Percentiles rank a stretch among this genome's conserved stretches.
Conservation (phyloP, 2,329 filamentous ascomycete species). For the Lojkania enalia region DNA sequence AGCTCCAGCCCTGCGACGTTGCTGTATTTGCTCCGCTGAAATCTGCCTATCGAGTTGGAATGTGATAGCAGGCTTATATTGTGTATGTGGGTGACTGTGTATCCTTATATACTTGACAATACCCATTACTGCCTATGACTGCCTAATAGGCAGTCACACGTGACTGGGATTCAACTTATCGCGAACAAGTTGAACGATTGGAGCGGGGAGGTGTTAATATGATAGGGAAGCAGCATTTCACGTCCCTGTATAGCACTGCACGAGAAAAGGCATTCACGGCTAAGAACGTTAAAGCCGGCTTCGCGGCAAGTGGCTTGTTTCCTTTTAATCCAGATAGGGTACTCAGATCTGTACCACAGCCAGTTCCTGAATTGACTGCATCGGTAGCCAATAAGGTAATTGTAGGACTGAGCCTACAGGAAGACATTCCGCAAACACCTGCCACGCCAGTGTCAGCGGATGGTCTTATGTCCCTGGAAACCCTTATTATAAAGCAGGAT, state of each 20-base stretch:
- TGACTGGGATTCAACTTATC: too few relatives aligned
- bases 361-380: constrained; percentile 16
- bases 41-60: too few relatives aligned
- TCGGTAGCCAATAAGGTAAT: constrained; percentile 16
- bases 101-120: too few relatives aligned
- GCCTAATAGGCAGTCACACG: too few relatives aligned
- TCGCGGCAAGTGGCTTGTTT: constrained; percentile 26
- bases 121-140: too few relatives aligned
- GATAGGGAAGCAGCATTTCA: constrained; percentile 15
- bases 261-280: constrained; percentile 24
- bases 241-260: constrained; percentile 25
- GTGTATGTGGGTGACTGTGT: too few relatives aligned
- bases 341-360: constrained; percentile 29
- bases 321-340: constrained; percentile 40
- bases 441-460: constrained; percentile 27
- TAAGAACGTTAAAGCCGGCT: constrained; percentile 36
- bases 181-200: constrained; percentile 14
- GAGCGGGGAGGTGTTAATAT: constrained; percentile 14
- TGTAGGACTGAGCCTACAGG: constrained; percentile 4
- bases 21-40: neutral
- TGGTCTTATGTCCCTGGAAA: constrained; percentile 22
- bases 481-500: constrained; percentile 21
- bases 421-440: constrained; percentile 26
- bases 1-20: constrained; percentile 1
- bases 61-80: too few relatives aligned